Percentiles rank a stretch among this genome's conserved stretches.
Conservation (phyloP, 1,139 yeast genomes). For the Magnusiomyces suaveolens region DNA sequence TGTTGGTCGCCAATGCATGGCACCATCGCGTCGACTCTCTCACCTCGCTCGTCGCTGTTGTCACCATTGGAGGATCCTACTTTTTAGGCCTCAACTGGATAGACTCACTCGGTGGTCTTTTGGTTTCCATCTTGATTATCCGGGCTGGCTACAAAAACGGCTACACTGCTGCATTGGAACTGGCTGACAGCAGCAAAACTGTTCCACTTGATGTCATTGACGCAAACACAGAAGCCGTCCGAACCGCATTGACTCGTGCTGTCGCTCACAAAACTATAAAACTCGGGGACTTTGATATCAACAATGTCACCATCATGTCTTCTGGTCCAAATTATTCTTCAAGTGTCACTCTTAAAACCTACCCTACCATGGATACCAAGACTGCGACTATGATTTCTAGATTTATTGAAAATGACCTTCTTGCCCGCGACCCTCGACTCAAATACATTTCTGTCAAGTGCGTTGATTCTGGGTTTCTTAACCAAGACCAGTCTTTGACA, state of each 20-base stretch:
- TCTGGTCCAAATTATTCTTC: conserved; percentile 26
- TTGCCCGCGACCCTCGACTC: conserved; percentile 29
- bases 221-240: conserved; percentile 17
- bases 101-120: conserved; percentile 83
- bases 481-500: background rate
- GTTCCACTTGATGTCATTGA: conserved; percentile 18
- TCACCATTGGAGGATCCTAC: conserved; percentile 80
- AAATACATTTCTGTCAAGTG: conserved; percentile 33
- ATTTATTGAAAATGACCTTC: conserved; percentile 30
- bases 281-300: conserved; percentile 25
- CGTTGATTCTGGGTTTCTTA: conserved; percentile 14
- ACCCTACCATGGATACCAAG: conserved; percentile 11
- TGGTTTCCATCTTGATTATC: conserved; percentile 72
- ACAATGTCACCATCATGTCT: conserved; percentile 21
- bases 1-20: conserved; percentile 94
- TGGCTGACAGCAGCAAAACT: conserved; percentile 46
- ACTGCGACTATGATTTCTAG: conserved; percentile 11
- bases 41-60: conserved; percentile 83
- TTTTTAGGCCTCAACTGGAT: conserved; percentile 69
- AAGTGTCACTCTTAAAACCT: conserved; percentile 13
- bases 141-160: conserved; percentile 78
- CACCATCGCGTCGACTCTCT: conserved; percentile 94
- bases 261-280: conserved; percentile 1
- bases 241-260: conserved; percentile 14
- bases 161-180: conserved; percentile 57